Conservation (phyloP, 345 rosid species). For the Moricandia moricandioides region DNA sequence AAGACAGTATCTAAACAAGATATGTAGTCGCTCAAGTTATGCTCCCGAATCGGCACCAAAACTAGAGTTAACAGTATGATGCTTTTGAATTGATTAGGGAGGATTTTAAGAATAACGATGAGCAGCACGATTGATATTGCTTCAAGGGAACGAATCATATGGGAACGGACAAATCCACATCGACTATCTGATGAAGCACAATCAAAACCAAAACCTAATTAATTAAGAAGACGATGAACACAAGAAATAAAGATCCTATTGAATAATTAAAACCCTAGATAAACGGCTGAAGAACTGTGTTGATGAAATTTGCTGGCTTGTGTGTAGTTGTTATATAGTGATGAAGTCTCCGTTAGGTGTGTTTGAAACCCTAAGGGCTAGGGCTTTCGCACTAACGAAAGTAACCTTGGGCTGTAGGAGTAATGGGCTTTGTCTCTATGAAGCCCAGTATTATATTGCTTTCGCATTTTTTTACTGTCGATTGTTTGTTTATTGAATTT, state of each 20-base stretch:
- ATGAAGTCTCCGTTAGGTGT: too few species aligned
- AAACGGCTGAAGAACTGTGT: too few species aligned
- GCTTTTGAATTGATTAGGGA: neutral
- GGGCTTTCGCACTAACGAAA: too few species aligned
- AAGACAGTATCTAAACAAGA: neutral
- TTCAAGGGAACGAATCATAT: constrained; percentile 88
- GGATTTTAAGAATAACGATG: neutral
- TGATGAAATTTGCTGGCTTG: too few species aligned
- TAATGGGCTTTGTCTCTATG: too few species aligned
- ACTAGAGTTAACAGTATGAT: constrained; percentile 7
- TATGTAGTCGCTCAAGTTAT: constrained; percentile 19
- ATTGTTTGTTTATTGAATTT: too few species aligned
- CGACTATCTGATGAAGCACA: constrained; percentile 86
- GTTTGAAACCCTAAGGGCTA: too few species aligned
- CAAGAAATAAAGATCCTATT: neutral
- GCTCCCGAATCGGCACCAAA: constrained; percentile 1
- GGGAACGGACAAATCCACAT: constrained; percentile 66
- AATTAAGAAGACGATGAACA: neutral
- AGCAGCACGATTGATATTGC: constrained; percentile 64
- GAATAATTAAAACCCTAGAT: too few species aligned
- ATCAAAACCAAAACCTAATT: neutral
- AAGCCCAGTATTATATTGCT: too few species aligned
- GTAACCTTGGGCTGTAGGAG: too few species aligned
- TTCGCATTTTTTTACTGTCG: too few species aligned
- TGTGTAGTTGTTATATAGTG: too few species aligned